Percentiles rank a stretch among this genome's conserved stretches.
These are phyloP conservation scores for Cryptococcus sp. DNA, from an alignment of 1,284 basidiomycete genomes.

Conservation along the genomic window DNA sequence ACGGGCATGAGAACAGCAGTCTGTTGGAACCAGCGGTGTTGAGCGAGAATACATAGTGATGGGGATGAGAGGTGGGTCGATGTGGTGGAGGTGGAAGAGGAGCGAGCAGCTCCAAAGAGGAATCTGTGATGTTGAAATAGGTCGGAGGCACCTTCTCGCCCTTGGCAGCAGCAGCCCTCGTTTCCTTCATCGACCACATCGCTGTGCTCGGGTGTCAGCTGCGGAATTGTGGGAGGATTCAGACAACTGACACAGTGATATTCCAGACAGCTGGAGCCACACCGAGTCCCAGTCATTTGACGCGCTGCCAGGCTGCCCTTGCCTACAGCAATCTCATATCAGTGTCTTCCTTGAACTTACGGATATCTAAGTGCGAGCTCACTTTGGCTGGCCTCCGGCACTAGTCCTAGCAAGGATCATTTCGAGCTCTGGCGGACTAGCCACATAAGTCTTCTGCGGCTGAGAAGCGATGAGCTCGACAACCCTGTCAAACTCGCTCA, in stretches of 20 bases:
- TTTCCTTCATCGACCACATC: slow-evolving; percentile 56
- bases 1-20: slow-evolving; percentile 82
- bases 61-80: slow-evolving; percentile 55
- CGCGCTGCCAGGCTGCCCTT: slow-evolving; percentile 73
- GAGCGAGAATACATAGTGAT: slow-evolving; percentile 79
- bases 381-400: slow-evolving; percentile 53
- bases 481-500: slow-evolving; percentile 38
- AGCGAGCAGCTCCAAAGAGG: slow-evolving; percentile 58
- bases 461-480: slow-evolving; percentile 51
- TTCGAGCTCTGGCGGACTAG: slow-evolving; percentile 53
- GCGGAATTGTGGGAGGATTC: background rate
- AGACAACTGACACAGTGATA: slow-evolving; percentile 69
- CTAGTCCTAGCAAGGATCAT: slow-evolving; percentile 54
- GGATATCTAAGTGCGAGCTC: slow-evolving; percentile 48
- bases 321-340: slow-evolving; percentile 56
- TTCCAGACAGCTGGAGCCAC: slow-evolving; percentile 91
- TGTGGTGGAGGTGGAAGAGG: slow-evolving; percentile 58
- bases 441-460: slow-evolving; percentile 54
- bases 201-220: slow-evolving; percentile 25
- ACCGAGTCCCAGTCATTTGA: slow-evolving; percentile 88
- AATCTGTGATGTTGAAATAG: slow-evolving; percentile 51
- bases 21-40: slow-evolving; percentile 94
- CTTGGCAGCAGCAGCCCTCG: slow-evolving; percentile 49
- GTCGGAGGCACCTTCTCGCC: slow-evolving; percentile 52
- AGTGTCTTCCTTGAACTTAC: slow-evolving; percentile 59